These are phyloP conservation scores for Myxozyma lipomycoides DNA, from an alignment of 805 yeast species.

Conservation along the genomic window DNA sequence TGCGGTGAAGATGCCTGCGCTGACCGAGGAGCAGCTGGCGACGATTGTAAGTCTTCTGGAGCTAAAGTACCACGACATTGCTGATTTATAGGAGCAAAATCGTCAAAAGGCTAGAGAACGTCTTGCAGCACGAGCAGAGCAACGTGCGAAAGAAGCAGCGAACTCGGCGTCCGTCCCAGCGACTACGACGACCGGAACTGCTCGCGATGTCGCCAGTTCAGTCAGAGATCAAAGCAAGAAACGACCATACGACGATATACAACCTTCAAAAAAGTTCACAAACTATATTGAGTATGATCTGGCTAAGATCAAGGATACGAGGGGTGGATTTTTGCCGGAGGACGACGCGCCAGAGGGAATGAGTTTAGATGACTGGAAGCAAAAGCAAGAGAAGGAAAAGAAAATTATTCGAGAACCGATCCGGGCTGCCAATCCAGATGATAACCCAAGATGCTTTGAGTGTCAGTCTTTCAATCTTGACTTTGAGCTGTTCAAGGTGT, in stretches of 20 bases:
- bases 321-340: constrained; percentile 75
- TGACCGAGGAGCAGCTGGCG: constrained; percentile 25
- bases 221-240: constrained; percentile 26
- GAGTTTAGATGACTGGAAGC: constrained; percentile 54
- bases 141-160: constrained; percentile 17
- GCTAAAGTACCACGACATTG: not conserved
- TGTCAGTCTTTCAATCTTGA: constrained; percentile 75
- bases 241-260: constrained; percentile 25
- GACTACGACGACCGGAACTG: not conserved
- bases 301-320: constrained; percentile 80
- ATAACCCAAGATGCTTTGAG: constrained; percentile 79
- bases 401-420: constrained; percentile 27
- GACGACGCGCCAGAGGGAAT: constrained; percentile 36
- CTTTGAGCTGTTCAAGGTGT: constrained; percentile 62
- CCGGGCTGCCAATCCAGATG: constrained; percentile 63
- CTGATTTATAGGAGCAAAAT: constrained; percentile 21
- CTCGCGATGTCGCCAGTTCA: not conserved
- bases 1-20: constrained; percentile 6
- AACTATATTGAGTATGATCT: constrained; percentile 47
- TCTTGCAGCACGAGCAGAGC: constrained; percentile 26
- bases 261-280: constrained; percentile 33
- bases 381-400: constrained; percentile 41
- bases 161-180: constrained; percentile 14
- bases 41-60: constrained; percentile 17
- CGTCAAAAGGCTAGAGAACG: constrained; percentile 25